A percentile compares a stretch with the other conserved stretches of the same genome.
Conservation (phyloP, 2,329 filamentous ascomycete species). For the Exophiala spinifera region DNA sequence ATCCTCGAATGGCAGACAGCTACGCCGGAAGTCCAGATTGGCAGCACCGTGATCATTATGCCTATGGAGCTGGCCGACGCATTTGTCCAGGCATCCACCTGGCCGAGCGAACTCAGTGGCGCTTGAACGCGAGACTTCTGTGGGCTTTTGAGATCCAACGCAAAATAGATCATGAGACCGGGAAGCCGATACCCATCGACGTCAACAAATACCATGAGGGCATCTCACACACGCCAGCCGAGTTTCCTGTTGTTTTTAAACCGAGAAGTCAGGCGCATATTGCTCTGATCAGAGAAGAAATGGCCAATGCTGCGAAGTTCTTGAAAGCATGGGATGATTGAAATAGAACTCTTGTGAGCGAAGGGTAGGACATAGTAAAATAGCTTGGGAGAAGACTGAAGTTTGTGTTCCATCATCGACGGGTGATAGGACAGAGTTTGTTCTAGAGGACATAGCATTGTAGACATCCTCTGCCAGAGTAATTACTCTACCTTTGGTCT, state of each 20-base stretch:
- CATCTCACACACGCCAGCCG: conserved; percentile 2
- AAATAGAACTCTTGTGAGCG: too few species aligned
- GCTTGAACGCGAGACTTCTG: conserved; percentile 1
- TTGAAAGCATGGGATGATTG: conserved; percentile 11
- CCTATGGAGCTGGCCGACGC: conserved; percentile 28
- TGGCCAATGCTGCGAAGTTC: conserved; percentile 2
- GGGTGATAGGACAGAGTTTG: too few species aligned
- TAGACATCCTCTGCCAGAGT: too few species aligned
- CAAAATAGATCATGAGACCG: not conserved
- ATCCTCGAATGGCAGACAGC: not conserved
- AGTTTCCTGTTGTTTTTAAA: conserved; percentile 12
- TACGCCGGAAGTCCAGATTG: conserved; percentile 10
- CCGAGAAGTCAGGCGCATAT: conserved; percentile 8
- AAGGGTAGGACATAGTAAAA: too few species aligned
- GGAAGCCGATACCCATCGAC: conserved; percentile 26
- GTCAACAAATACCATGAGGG: conserved; percentile 9
- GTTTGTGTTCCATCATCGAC: too few species aligned
- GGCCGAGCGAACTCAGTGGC: conserved; percentile 13
- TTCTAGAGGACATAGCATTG: too few species aligned
- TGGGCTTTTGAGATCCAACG: conserved; percentile 10
- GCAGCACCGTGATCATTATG: conserved; percentile 10
- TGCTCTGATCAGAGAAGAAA: too few species aligned
- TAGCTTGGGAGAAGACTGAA: too few species aligned
- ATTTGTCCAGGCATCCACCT: conserved; percentile 28
- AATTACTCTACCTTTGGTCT: too few species aligned